Base-by-base conservation (phyloP, 108 stramenopile species). In the Seminavis robusta region DNA sequence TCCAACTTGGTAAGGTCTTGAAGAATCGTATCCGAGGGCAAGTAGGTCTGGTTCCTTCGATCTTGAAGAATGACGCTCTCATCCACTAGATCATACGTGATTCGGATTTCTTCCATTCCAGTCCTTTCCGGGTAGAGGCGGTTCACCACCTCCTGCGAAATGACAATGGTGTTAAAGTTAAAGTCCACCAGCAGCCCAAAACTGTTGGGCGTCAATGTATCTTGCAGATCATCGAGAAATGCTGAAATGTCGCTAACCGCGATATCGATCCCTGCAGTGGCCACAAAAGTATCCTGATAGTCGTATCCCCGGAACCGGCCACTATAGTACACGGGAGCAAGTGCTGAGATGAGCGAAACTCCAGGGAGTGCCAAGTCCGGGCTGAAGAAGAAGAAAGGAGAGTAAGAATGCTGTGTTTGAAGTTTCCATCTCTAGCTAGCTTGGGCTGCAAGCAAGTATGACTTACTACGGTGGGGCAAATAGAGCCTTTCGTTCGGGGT, bases 1-100 rank as follows among this genome's bases (percentile, higher is more conserved):
- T 47, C 25, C n/a, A 65, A 45, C n/a, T 41, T 11, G n/a, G 56
- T 48, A 0, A 65, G 51, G 16, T 27, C 56, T 29, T 58, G 36
- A 48, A 34, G 26, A 26, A 65, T 65, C n/a, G 64, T 65, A 54
- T 65, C n/a, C n/a, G n/a, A n/a, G n/a, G n/a, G n/a, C n/a, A n/a
- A n/a, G n/a, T n/a, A n/a, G n/a, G n/a, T n/a, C 64, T 4, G 56
- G 48, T 11, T 11, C 64, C n/a, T n/a, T n/a, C n/a, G n/a, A n/a
- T n/a, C n/a, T n/a, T n/a, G n/a, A n/a, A n/a, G n/a, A n/a, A n/a
- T n/a, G n/a, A n/a, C n/a, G n/a, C n/a, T n/a, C n/a, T n/a, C n/a
- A n/a, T n/a, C n/a, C n/a, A n/a, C n/a, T n/a, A n/a, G n/a, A n/a
- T n/a, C n/a, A n/a, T n/a, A n/a, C n/a, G n/a, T n/a, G n/a, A n/a